Conservation (phyloP, 306 rosid species). For the Gillenia trifoliata region DNA sequence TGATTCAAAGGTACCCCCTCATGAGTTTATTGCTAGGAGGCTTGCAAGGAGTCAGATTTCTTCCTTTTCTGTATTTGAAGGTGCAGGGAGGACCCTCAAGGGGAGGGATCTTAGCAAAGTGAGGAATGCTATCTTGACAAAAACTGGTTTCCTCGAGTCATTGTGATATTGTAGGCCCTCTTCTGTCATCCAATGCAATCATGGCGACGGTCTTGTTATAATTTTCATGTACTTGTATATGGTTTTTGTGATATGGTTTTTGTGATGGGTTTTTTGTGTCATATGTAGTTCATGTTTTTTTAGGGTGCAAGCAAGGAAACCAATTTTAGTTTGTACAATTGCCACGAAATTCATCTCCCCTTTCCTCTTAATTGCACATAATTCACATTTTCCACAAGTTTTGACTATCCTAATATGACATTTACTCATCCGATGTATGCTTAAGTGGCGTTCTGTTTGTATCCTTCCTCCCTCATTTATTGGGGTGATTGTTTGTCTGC, state of each 20-base stretch:
- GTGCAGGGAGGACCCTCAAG: conserved; percentile 88
- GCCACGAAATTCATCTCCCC: conserved; percentile 1
- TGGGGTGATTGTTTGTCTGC: too few species aligned
- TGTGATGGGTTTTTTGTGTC: neutral
- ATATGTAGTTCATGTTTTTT: neutral
- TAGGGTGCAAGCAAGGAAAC: conserved; percentile 4
- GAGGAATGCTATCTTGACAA: conserved; percentile 69
- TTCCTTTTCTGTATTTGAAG: conserved; percentile 90
- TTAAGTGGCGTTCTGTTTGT: too few species aligned
- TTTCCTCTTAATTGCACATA: neutral
- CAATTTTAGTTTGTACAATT: neutral
- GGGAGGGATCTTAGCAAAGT: conserved; percentile 91
- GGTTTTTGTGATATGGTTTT: conserved; percentile 9
- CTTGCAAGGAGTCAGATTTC: conserved; percentile 77
- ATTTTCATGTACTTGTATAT: conserved; percentile 19
- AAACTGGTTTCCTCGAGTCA: conserved; percentile 90
- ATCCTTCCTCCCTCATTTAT: too few species aligned
- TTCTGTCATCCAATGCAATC: neutral
- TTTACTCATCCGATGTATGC: neutral
- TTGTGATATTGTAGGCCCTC: conserved; percentile 12
- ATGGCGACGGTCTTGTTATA: neutral
- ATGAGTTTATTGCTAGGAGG: conserved; percentile 79
- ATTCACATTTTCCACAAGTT: neutral
- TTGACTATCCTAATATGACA: neutral
- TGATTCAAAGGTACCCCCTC: conserved; percentile 60